Evolutionary conservation across 1,284 basidiomycete genomes (phyloP).

Genomic region (Thelephora terrestris): DNA sequence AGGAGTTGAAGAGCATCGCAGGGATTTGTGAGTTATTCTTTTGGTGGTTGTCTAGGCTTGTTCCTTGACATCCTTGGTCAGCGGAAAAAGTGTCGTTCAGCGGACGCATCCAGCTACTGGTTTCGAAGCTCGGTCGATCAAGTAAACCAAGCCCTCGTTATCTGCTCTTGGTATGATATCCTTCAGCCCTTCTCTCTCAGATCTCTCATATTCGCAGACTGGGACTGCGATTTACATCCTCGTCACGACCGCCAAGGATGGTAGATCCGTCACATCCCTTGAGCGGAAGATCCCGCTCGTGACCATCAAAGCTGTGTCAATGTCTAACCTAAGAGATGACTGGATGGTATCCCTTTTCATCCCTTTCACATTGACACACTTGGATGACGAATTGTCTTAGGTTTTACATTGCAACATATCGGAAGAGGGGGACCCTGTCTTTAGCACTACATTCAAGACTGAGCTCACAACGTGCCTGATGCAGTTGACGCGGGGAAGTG

Average conservation of each 20-base stretch:
- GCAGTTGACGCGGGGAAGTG: conserved; percentile 70
- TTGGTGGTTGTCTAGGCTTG: not conserved
- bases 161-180: conserved; percentile 67
- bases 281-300: conserved; percentile 89
- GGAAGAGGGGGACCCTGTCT: conserved; percentile 93
- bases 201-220: conserved; percentile 43
- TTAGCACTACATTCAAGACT: conserved; percentile 94
- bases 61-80: conserved; percentile 13
- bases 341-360: conserved; percentile 62
- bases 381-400: conserved; percentile 22
- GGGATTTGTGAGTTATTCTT: not conserved
- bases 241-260: conserved; percentile 62
- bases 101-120: conserved; percentile 74
- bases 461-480: conserved; percentile 82
- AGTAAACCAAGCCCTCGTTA: conserved; percentile 91
- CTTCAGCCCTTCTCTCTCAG: not conserved
- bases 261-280: conserved; percentile 47
- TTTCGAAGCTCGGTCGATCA: conserved; percentile 82
- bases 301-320: conserved; percentile 75
- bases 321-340: conserved; percentile 90
- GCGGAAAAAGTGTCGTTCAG: conserved; percentile 83
- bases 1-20: conserved; percentile 48
- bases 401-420: conserved; percentile 64
- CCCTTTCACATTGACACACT: not conserved
- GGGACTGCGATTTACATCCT: conserved; percentile 84